Evolutionary conservation across 2,329 filamentous ascomycete species (phyloP).

Genomic region (Elsinoe batatas): DNA sequence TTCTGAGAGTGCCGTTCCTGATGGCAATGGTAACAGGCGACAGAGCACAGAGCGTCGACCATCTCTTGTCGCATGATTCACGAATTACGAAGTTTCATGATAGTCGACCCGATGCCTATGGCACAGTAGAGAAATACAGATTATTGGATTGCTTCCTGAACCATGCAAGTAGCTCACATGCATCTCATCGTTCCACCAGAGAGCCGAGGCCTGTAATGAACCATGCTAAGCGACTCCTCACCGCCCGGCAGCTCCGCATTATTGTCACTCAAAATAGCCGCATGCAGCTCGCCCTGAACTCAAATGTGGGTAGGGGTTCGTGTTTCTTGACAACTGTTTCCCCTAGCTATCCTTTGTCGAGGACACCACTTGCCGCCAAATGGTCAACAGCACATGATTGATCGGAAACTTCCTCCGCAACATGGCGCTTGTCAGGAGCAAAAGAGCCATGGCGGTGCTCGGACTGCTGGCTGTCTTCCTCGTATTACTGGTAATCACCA

Average conservation of each 20-base stretch:
- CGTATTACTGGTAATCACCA: conserved; percentile 3
- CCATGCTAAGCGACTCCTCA: not conserved
- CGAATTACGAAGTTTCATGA: too few relatives aligned
- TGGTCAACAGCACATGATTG: not conserved
- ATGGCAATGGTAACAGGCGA: too few relatives aligned
- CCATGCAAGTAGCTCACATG: too few relatives aligned
- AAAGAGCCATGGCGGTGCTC: conserved; percentile 1
- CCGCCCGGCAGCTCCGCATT: conserved; percentile 4
- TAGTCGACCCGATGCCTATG: too few relatives aligned
- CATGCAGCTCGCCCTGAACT: not conserved
- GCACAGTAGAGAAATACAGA: too few relatives aligned
- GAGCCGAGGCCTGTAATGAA: too few relatives aligned
- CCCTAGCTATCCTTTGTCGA: not conserved
- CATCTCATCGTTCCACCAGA: too few relatives aligned
- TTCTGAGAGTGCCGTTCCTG: too few relatives aligned
- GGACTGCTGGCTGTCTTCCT: conserved; percentile 10
- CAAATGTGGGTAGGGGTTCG: not conserved
- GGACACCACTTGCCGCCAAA: not conserved
- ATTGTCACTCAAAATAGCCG: not conserved
- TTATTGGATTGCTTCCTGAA: too few relatives aligned
- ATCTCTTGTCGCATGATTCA: too few relatives aligned
- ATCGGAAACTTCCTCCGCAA: not conserved
- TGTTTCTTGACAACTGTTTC: not conserved
- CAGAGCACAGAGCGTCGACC: too few relatives aligned
- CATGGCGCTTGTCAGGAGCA: not conserved